Percentiles rank a stretch among this genome's conserved stretches.
Conservation (phyloP, 495 filamentous ascomycete species). For the Aspergillus ellipticus region DNA sequence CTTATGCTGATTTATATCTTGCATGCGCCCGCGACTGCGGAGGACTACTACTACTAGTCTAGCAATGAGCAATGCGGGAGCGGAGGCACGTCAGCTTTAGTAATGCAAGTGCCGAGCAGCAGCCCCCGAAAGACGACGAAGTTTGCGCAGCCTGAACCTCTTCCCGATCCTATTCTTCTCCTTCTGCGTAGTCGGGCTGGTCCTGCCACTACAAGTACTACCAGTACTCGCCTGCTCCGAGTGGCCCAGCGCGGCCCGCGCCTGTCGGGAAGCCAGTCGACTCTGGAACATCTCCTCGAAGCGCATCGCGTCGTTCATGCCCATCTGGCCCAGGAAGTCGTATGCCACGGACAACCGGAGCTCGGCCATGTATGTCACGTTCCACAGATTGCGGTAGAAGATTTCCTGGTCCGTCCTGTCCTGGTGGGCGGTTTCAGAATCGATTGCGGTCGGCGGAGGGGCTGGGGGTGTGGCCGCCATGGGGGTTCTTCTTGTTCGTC, state of each 20-base stretch:
- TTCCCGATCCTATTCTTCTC: no score
- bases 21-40: no score
- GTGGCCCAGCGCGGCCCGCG: not conserved
- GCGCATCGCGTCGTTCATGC: not conserved
- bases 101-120: no score
- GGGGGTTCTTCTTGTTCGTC: not conserved
- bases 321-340: conserved; percentile 4
- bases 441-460: not conserved
- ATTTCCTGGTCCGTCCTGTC: conserved; percentile 12
- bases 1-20: no score
- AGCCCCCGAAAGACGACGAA: no score
- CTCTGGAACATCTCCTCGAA: conserved; percentile 7
- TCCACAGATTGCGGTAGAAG: conserved; percentile 7
- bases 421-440: conserved; percentile 15
- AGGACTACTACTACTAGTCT: no score
- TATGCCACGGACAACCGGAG: conserved; percentile 4
- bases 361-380: conserved; percentile 8
- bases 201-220: no score
- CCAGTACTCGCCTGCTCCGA: no score
- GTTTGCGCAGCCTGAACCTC: no score
- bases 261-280: not conserved
- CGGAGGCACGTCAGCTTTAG: no score
- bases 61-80: no score
- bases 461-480: not conserved
- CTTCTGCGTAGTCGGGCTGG: no score